A percentile compares a stretch with the other conserved stretches of the same genome.
phyloP scores from a whole-genome alignment of 2,329 filamentous ascomycete species.

The Phyllosticta citriasiana region DNA sequence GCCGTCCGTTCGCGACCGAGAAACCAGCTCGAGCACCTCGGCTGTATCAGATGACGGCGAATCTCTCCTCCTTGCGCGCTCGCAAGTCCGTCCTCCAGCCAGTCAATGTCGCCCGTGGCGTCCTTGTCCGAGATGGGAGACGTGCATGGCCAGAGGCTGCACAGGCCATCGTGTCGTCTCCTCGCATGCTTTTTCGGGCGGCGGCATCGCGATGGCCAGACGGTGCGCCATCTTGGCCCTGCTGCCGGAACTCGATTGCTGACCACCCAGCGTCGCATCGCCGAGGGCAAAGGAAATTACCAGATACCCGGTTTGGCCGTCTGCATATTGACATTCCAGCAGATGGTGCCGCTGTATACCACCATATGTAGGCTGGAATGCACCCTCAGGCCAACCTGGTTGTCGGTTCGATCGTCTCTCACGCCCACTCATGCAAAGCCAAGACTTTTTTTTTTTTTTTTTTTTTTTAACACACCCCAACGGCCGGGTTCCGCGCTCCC shows the following conservation, averaged over 20 bases:
- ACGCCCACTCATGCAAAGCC: slow-evolving; percentile 3
- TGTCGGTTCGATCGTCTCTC: slow-evolving; percentile 8
- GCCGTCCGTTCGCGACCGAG: neutral
- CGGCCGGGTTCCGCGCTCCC: slow-evolving; percentile 4
- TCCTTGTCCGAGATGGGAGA: neutral
- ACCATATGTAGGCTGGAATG: slow-evolving; percentile 2
- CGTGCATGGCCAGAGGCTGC: neutral
- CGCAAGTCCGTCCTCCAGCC: neutral
- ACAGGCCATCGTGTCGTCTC: neutral
- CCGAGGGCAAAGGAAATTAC: slow-evolving; percentile 7
- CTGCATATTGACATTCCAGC: slow-evolving; percentile 10
- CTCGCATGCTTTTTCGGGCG: neutral
- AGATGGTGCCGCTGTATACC: slow-evolving; percentile 2
- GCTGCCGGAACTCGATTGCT: slow-evolving; percentile 1
- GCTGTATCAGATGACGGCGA: neutral
- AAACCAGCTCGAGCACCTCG: neutral
- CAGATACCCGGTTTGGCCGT: slow-evolving; percentile 10
- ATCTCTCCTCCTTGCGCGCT: neutral
- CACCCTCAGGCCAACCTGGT: slow-evolving; percentile 7
- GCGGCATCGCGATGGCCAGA: neutral
- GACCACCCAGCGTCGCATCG: neutral
- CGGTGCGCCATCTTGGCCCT: neutral
- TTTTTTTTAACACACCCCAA: neutral
- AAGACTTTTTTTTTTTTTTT: neutral
- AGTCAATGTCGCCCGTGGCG: neutral